Evolutionary conservation across 2,329 filamentous ascomycete species (phyloP), one percentile per base, ranked within the genome.

Genomic region (Sporothrix pallida): DNA sequence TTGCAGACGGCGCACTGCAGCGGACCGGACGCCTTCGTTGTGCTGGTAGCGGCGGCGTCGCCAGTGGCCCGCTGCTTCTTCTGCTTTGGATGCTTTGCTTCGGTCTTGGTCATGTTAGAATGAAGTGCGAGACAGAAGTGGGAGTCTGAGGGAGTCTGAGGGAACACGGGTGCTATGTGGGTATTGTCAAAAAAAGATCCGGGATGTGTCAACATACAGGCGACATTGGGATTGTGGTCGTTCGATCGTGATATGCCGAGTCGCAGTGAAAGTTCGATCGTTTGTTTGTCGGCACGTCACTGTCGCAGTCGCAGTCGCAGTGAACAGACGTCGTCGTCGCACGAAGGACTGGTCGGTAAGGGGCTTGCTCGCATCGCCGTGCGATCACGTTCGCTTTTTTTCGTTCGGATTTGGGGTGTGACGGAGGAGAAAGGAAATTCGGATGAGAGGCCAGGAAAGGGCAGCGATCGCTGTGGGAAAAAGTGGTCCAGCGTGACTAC

Each of bases 1-100:
- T 72, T 69, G 71, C 79, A 80, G 12, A 77, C 71, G 20, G 76
- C 71, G 72, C 79, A 80, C 6, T 48, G 20, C 7, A 73, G 54
- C 5, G 56, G 52, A 1, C 23, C 37, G 8, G 54, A 62, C 10
- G 54, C 12, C 50, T 71, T 62, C 8, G 3, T 15, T 10, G 23
- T 37, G n/a, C 37, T 20, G 10, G 37, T 13, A 12, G 54, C 20
- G 26, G 23, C 9, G 26, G 31, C 8, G 15, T 3, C 54, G 8
- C n/a, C n/a, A 1, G n/a, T 20, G 17, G 52, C 20, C 23, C 50
- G 6, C 54, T 62, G 37, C 69, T 60, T 31, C 23, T 26, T 71
- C 10, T 13, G 54, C 23, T 62, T 71, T 31, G 52, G 15, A 3
- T 71, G 52, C 37, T 20, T 31, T 1, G 42, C 13, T n/a, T 23